phyloP scores from a whole-genome alignment of 805 yeast species.

The Naumovozyma castellii region DNA sequence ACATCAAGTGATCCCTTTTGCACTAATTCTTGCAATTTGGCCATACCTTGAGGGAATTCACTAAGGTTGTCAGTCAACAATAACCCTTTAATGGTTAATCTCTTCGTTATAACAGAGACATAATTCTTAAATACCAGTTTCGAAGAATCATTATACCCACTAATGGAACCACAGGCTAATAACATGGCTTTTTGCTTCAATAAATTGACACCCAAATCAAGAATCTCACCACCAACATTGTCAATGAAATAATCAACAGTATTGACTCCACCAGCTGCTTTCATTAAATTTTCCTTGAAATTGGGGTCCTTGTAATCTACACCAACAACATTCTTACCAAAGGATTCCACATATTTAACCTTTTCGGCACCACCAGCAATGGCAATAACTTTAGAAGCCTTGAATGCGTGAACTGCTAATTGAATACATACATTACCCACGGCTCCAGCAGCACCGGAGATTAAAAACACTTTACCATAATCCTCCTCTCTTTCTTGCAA shows the following conservation, averaged over 20 bases:
- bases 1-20: constrained; percentile 35
- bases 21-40: constrained; percentile 31
- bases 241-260: constrained; percentile 48
- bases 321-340: constrained; percentile 44
- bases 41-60: constrained; percentile 33
- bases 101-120: constrained; percentile 37
- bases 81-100: constrained; percentile 46
- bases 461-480: constrained; percentile 38
- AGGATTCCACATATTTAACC: constrained; percentile 41
- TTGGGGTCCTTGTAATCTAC: constrained; percentile 44
- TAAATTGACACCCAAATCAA: constrained; percentile 35
- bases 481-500: constrained; percentile 32
- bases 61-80: constrained; percentile 37
- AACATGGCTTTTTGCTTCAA: constrained; percentile 36
- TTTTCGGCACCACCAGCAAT: constrained; percentile 54
- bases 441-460: constrained; percentile 68
- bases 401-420: constrained; percentile 42
- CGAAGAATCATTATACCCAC: constrained; percentile 42
- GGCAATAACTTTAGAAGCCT: constrained; percentile 49
- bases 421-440: constrained; percentile 56
- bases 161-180: constrained; percentile 55
- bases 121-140: constrained; percentile 34
- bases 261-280: constrained; percentile 37
- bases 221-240: constrained; percentile 53
- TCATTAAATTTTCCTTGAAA: constrained; percentile 29